Conservation (phyloP, 176 grass and related monocot species). For the Pontederia paniculata region DNA sequence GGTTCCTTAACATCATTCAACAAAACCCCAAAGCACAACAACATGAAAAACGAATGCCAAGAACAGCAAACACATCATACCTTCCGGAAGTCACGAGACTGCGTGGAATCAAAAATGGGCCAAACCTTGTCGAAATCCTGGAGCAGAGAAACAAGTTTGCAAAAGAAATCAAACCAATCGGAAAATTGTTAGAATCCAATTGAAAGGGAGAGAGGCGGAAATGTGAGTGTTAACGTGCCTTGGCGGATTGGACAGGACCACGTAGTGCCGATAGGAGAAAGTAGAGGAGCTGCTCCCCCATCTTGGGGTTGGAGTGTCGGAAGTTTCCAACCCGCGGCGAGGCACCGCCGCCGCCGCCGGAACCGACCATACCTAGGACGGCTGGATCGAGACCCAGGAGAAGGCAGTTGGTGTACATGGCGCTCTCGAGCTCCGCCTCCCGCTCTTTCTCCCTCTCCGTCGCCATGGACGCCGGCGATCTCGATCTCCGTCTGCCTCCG, state of each 20-base stretch:
- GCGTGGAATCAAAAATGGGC: slow-evolving; percentile 90
- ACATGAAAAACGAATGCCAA: too few relatives aligned
- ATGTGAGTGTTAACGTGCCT: too few relatives aligned
- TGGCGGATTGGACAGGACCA: slow-evolving; percentile 49
- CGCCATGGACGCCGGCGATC: too few relatives aligned
- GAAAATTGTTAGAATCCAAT: too few relatives aligned
- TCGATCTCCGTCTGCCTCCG: too few relatives aligned
- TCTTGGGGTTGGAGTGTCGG: slow-evolving; percentile 88
- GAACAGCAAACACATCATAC: slow-evolving; percentile 19
- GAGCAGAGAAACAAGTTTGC: slow-evolving; percentile 1
- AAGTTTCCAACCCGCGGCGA: slow-evolving; percentile 59
- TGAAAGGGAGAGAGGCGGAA: too few relatives aligned
- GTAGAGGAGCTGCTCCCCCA: slow-evolving; percentile 97
- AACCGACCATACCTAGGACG: slow-evolving; percentile 35
- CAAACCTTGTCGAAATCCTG: slow-evolving; percentile 98
- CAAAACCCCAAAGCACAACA: too few relatives aligned
- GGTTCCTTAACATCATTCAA: too few relatives aligned
- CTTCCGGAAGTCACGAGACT: slow-evolving; percentile 97
- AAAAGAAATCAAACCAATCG: neutral
- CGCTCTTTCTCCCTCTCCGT: slow-evolving; percentile 98
- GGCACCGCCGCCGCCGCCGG: slow-evolving; percentile 12
- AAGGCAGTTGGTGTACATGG: slow-evolving; percentile 99
- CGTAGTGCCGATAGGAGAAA: slow-evolving; percentile 92
- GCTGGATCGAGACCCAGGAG: slow-evolving; percentile 89
- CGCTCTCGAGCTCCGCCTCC: slow-evolving; percentile 97